Conservation (phyloP, 2,329 filamentous ascomycete species). For the Cercospora brassicicola region DNA sequence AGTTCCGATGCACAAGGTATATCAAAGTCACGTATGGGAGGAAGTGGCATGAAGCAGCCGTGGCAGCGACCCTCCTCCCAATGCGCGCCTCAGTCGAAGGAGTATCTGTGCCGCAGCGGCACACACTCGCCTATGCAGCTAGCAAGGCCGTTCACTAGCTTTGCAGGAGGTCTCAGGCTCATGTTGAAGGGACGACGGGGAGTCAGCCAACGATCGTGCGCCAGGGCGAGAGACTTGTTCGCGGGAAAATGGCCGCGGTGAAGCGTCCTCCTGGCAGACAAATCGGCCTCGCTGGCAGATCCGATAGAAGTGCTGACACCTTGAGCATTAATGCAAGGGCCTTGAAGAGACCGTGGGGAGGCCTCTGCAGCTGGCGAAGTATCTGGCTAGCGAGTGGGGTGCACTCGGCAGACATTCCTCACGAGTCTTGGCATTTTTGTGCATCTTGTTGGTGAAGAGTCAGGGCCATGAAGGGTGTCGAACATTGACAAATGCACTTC, state of each 20-base stretch:
- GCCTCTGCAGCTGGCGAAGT: neutral
- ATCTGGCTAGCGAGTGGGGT: neutral
- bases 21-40: neutral
- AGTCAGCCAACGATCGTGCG: neutral
- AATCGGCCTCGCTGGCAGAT: neutral
- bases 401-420: neutral
- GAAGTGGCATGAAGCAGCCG: neutral
- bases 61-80: neutral
- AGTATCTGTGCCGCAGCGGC: neutral
- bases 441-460: neutral
- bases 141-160: neutral
- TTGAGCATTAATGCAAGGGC: neutral
- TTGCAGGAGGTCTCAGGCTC: neutral
- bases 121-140: slow-evolving; percentile 6
- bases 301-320: neutral
- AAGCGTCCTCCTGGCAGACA: neutral
- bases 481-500: neutral
- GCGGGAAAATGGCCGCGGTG: neutral
- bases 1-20: neutral
- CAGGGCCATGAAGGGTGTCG: neutral
- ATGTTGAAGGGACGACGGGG: neutral
- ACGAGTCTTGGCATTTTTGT: neutral
- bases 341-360: neutral
- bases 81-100: neutral
- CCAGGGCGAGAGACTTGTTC: neutral